phyloP scores from a whole-genome alignment of 352 stramenopile genomes.

The Globisporangium spiculum region DNA sequence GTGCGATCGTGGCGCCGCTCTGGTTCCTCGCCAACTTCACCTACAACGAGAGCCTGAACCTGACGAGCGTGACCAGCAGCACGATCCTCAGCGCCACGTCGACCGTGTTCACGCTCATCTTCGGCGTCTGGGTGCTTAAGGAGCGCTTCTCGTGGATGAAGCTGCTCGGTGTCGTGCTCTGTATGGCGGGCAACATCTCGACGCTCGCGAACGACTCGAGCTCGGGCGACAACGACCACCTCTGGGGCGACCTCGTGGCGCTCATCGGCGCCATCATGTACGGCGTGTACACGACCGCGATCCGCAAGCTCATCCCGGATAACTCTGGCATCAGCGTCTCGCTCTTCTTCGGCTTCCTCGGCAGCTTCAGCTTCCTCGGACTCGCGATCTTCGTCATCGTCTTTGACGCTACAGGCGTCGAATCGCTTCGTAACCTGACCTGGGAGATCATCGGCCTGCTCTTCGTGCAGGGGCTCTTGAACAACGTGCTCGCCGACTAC shows the following conservation, averaged over 20 bases:
- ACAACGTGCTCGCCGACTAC: conserved; percentile 95
- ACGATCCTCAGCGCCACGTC: conserved; percentile 94
- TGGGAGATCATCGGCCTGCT: conserved; percentile 83
- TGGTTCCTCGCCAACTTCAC: conserved; percentile 95
- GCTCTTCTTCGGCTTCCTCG: conserved; percentile 94
- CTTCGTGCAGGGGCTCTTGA: conserved; percentile 87
- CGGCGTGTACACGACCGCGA: conserved; percentile 92
- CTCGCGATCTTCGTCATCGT: conserved; percentile 66
- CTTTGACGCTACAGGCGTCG: conserved; percentile 57
- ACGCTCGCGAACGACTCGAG: conserved; percentile 77
- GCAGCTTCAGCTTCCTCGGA: conserved; percentile 84
- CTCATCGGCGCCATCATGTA: conserved; percentile 90
- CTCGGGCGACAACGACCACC: conserved; percentile 26
- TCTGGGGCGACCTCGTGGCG: conserved; percentile 59
- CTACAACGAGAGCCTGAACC: conserved; percentile 91
- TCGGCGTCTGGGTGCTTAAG: conserved; percentile 77
- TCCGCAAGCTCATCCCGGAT: conserved; percentile 73
- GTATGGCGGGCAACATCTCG: conserved; percentile 84
- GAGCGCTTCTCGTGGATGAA: conserved; percentile 85
- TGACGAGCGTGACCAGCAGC: conserved; percentile 92
- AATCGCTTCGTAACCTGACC: conserved; percentile 56
- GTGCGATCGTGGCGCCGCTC: conserved; percentile 83
- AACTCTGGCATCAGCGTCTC: conserved; percentile 89
- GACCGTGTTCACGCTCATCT: conserved; percentile 92
- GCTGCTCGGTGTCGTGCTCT: conserved; percentile 80